phyloP scores from a whole-genome alignment of 2,329 filamentous ascomycete genomes.

The Aspergillus ochraceoroseus region DNA sequence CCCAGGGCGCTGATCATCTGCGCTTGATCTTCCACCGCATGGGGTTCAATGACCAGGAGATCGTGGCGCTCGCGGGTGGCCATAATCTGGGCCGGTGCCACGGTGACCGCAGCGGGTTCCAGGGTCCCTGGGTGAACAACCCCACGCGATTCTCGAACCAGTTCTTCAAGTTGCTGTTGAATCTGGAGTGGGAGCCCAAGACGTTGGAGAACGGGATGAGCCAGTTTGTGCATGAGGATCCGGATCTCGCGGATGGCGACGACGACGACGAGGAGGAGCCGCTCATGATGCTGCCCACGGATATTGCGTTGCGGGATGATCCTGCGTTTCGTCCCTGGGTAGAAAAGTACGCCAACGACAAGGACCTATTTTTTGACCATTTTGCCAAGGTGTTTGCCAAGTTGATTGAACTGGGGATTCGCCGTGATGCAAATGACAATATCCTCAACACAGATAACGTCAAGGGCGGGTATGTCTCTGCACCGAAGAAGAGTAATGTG shows the following conservation, averaged over 20 bases:
- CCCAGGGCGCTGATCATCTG: constrained; percentile 53
- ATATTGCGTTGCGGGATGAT: constrained; percentile 56
- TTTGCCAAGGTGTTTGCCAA: constrained; percentile 57
- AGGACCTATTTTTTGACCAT: constrained; percentile 58
- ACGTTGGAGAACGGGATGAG: constrained; percentile 50
- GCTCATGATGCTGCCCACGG: constrained; percentile 64
- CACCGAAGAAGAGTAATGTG: constrained; percentile 53
- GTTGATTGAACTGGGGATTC: constrained; percentile 57
- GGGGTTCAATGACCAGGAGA: constrained; percentile 58
- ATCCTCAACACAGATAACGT: constrained; percentile 55
- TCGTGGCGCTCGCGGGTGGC: constrained; percentile 54
- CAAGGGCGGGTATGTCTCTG: constrained; percentile 53
- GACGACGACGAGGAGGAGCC: constrained; percentile 43
- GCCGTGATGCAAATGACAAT: constrained; percentile 50
- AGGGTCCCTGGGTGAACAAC: constrained; percentile 57
- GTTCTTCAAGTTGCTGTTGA: constrained; percentile 52
- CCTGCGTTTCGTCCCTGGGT: constrained; percentile 53
- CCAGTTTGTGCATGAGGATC: constrained; percentile 58
- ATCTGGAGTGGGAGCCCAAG: constrained; percentile 53
- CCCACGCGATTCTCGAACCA: constrained; percentile 57
- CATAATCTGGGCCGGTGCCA: constrained; percentile 56
- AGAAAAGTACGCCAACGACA: constrained; percentile 56
- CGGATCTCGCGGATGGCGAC: constrained; percentile 42
- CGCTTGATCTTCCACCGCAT: constrained; percentile 56
- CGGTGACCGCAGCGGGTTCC: constrained; percentile 52